Conservation (phyloP, 306 rosid species). For the Hippophae tibetana region DNA sequence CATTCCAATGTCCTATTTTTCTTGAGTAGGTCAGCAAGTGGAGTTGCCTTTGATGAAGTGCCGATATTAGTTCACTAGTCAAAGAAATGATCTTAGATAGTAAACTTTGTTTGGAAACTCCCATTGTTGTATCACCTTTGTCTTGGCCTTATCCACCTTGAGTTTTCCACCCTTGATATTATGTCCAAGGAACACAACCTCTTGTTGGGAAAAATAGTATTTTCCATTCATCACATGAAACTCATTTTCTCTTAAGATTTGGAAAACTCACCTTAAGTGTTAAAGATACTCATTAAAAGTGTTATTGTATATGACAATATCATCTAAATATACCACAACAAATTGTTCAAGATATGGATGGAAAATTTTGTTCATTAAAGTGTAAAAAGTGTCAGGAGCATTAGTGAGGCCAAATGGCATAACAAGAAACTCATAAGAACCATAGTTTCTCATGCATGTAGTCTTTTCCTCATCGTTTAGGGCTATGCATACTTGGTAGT, state of each 20-base stretch:
- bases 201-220: neutral
- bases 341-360: too few species aligned
- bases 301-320: too few species aligned
- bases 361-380: too few species aligned
- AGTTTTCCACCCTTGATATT: neutral
- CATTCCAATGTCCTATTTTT: too few species aligned
- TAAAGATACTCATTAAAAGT: too few species aligned
- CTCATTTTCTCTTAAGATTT: too few species aligned
- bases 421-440: neutral
- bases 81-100: neutral
- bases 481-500: neutral
- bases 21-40: too few species aligned
- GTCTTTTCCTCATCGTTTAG: neutral
- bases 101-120: neutral
- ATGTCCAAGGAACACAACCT: neutral
- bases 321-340: too few species aligned
- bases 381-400: neutral
- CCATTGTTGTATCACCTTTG: neutral
- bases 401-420: neutral
- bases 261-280: too few species aligned
- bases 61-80: too few species aligned
- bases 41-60: too few species aligned
- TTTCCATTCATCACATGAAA: too few species aligned
- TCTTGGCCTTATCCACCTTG: neutral
- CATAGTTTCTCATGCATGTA: neutral